Evolutionary conservation across 1,284 basidiomycete species (phyloP), one percentile per base, ranked within the genome.

Genomic region (Filobasidium uniguttulatum): DNA sequence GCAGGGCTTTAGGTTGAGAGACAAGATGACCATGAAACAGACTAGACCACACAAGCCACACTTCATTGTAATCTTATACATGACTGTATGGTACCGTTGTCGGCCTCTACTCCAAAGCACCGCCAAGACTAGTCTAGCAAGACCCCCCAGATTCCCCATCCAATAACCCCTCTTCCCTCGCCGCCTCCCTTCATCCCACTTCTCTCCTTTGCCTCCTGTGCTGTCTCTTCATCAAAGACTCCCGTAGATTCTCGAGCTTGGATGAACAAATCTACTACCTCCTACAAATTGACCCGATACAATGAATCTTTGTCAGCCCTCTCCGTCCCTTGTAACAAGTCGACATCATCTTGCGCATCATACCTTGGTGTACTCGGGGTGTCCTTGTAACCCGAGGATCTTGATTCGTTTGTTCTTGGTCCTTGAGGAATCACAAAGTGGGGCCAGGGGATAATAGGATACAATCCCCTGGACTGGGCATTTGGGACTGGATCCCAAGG

Each of bases 291-390:
- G 26, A 38, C 20, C 19, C 8, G 12, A 9, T 8, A 38, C 12
- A 9, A 38, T 8, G 8, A 20, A 10, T 38, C 9, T 10, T 20
- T 8, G 19, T 41, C 19, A 41, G 19, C 19, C 5, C 22, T 23
- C 20, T 10, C 26, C 8, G 40, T 41, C 12, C 10, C 8, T 10
- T 14, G 22, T 22, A 25, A 10, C 22, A 22, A 6, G 40, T 17
- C 8, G 9, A 37, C 9, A 7, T 12, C 7, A 9, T 37, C 35
- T n/a, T n/a, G n/a, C n/a, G 12, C 14, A 41, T 28, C 40, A 3
- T 43, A 43, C 40, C 3, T 69, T 62, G 5, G 71, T 71, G 63
- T 74, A 75, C 57, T 76, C 74, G 6, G 74, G 74, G 58, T 75
- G 72, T 34, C 74, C 70, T 53, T 74, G 72, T 20, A 72, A 53